Conservation (phyloP, 2,329 filamentous ascomycete genomes). For the Neonectria faginata region DNA sequence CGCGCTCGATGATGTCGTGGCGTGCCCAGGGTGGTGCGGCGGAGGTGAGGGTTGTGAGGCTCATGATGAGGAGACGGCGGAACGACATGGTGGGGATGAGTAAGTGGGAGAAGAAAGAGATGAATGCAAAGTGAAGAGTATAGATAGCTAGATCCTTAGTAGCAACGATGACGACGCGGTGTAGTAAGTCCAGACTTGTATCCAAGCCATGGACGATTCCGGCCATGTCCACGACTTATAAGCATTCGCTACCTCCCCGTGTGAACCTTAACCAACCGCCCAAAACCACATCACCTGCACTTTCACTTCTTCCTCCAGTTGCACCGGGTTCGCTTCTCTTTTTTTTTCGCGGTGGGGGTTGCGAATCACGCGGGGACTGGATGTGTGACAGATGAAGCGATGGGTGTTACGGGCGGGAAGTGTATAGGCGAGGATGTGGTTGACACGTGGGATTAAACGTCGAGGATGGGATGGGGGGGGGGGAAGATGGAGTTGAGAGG, state of each 20-base stretch:
- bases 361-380: neutral
- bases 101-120: neutral
- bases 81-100: conserved; percentile 13
- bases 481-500: neutral
- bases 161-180: neutral
- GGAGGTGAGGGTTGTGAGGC: neutral
- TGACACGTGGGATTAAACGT: too few species aligned
- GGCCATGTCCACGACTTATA: neutral
- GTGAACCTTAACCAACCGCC: neutral
- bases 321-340: neutral
- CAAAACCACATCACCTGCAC: neutral
- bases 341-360: neutral
- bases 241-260: neutral
- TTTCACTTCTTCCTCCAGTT: neutral
- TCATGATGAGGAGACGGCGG: conserved; percentile 15
- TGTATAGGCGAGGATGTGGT: neutral
- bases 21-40: conserved; percentile 5
- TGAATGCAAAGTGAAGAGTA: neutral
- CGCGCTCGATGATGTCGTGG: neutral
- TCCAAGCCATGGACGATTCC: neutral
- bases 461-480: too few species aligned
- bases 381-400: neutral
- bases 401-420: neutral
- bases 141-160: neutral
- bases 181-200: neutral